phyloP scores from a whole-genome alignment of 2,329 filamentous ascomycete species.

The Aureobasidium subglaciale region DNA sequence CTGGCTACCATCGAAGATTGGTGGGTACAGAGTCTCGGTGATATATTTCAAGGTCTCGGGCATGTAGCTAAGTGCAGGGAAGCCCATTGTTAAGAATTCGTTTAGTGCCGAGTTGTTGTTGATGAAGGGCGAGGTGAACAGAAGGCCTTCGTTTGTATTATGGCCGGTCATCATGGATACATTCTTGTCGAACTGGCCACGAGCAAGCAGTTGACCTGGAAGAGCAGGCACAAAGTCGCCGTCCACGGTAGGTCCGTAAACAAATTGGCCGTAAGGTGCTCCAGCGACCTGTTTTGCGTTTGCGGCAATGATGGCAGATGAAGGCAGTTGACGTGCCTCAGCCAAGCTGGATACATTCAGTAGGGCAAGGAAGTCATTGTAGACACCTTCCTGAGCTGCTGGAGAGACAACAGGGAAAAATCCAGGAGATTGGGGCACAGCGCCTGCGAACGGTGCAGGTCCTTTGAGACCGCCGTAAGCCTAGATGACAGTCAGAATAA shows the following conservation, averaged over 20 bases:
- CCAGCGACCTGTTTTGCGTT: constrained; percentile 37
- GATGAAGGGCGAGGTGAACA: constrained; percentile 37
- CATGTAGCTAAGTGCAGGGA: constrained; percentile 27
- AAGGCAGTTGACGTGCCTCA: constrained; percentile 37
- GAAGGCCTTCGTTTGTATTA: constrained; percentile 39
- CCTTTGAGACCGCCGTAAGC: constrained; percentile 42
- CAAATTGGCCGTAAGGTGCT: constrained; percentile 39
- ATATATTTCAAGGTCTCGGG: constrained; percentile 35
- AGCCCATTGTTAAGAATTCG: constrained; percentile 21
- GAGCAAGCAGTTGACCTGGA: constrained; percentile 39
- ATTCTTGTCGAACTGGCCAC: constrained; percentile 39
- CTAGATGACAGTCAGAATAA: background rate
- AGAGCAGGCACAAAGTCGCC: constrained; percentile 42
- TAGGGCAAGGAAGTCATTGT: constrained; percentile 34
- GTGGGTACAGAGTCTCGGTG: constrained; percentile 42
- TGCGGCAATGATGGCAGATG: constrained; percentile 34
- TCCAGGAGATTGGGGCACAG: constrained; percentile 42
- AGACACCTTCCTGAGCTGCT: constrained; percentile 32
- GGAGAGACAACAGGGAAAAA: constrained; percentile 32
- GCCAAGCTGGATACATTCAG: constrained; percentile 39
- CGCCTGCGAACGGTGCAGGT: constrained; percentile 37
- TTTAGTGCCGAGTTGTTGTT: constrained; percentile 27
- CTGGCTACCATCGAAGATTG: constrained; percentile 40
- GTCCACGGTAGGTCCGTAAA: constrained; percentile 42
- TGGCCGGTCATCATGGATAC: constrained; percentile 40